Base-by-base conservation (phyloP, 441 rosid genomes). In the Macaranga tanarius region DNA sequence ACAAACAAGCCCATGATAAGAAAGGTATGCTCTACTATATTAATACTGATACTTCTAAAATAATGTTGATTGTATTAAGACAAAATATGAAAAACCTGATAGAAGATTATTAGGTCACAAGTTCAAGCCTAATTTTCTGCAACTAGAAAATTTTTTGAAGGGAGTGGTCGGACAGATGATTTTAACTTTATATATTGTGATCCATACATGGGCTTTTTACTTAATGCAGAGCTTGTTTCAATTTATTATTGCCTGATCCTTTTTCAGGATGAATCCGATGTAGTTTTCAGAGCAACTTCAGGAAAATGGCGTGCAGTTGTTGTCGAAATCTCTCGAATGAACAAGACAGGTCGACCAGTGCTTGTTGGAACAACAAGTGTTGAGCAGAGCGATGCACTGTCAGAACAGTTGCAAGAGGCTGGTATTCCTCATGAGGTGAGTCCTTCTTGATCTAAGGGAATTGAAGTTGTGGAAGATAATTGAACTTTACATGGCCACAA, bases 321-420 rank as follows among this genome's bases (percentile, higher is more conserved):
- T 40, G 92, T 95, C 65, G 99, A 95, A 82, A 95, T 95, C 69
- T 87, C 97, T 70, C 89, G 97, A 86, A 95, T 95, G 95, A 83
- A 92, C 70, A 95, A 87, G 85, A 91, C 91, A 68, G 99, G 99
- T 70, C 84, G 90, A 68, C 93, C 97, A 7, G 97, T 95, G 79
- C 96, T 95, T 82, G 97, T 95, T 62, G 99, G 99, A 77, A 95
- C 99, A 72, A 95, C 97, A 67, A 95, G 99, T 45, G 99, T 95
- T 22, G 99, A 95, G 85, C 97, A 92, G 84, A 95, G 99, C 80
- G 99, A 95, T 77, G 87, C 87, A 31, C 83, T 95, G 77, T 92
- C 99, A 61, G 87, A 83, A 73, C 90, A 90, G 77, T 84, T 95
- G 89, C 80, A 66, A 79, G 92, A 91, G 88, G 93, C 90, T 68